Conservation (phyloP, 495 filamentous ascomycete genomes). For the Apodospora peruviana region DNA sequence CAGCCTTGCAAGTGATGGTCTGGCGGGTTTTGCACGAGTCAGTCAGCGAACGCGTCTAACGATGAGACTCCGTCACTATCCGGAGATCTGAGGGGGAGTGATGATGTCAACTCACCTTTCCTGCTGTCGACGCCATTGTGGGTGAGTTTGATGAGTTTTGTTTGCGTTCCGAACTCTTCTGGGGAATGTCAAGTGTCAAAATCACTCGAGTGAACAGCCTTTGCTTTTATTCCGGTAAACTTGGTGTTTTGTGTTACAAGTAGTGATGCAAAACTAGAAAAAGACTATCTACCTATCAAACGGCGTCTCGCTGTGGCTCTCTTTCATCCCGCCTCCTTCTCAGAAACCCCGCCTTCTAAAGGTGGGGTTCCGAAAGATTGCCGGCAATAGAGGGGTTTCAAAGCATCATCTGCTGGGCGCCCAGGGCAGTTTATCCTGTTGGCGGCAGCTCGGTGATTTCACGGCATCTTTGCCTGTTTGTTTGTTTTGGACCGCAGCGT, state of each 20-base stretch:
- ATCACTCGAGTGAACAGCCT: neutral
- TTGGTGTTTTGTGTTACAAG: neutral
- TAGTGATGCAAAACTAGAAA: constrained; percentile 3
- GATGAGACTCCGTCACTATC: neutral
- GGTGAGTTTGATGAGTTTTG: neutral
- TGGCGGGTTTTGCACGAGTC: constrained; percentile 12
- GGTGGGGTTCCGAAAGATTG: constrained; percentile 20
- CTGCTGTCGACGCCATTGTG: constrained; percentile 42
- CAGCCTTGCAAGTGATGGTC: constrained; percentile 67
- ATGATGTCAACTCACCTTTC: constrained; percentile 32
- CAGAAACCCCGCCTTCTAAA: constrained; percentile 3
- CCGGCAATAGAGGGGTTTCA: constrained; percentile 7
- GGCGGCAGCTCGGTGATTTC: constrained; percentile 24
- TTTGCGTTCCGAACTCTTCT: too few species aligned
- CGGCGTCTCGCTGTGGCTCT: neutral
- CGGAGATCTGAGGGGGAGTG: neutral
- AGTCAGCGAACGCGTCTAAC: constrained; percentile 5
- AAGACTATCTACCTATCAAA: neutral
- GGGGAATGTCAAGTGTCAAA: too few species aligned
- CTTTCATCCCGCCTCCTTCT: neutral
- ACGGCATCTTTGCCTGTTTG: constrained; percentile 17
- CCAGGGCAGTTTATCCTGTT: constrained; percentile 9
- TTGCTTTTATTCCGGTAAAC: neutral
- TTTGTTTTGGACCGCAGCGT: too few species aligned
- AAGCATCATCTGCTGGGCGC: neutral